Base-by-base conservation (phyloP, 345 rosid species). In the Syzygium jambos region DNA sequence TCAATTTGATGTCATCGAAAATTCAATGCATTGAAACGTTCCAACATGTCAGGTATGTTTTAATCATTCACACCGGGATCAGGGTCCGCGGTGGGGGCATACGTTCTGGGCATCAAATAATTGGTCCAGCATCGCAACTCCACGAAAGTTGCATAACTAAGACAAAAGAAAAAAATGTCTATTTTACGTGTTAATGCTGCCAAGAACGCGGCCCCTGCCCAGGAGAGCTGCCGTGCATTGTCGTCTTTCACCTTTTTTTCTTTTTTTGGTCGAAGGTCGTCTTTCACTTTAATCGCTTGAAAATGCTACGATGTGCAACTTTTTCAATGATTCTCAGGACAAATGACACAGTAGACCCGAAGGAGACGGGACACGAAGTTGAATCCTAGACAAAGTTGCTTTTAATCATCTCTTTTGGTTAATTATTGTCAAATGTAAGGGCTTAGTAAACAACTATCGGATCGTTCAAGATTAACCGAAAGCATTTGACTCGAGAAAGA, bases 281-380 rank as follows among this genome's bases (percentile, higher is more conserved):
- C 25, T 34, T 73, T 38, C 80, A 4, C 80, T 73, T 38, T 9
- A 38, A 19, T 38, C 4, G 13, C 25, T 9, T 25, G 38, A n/a
- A 34, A 73, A 73, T 10, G 7, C 25, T 34, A 9, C 7, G 49
- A 17, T 19, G 5, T 19, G 19, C 3, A 5, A 34, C 25, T 17
- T 73, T 34, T 73, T 19, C 7, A 1, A 34, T 5, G 9, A 5
- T 9, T 9, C 80, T 34, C 13, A 3, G 80, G 9, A 21, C 13
- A 34, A 34, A 17, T 11, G 12, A 19, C 49, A 14, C 7, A 0
- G 12, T 68, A 68, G 78, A 17, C 22, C 8, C 0, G 25, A 9
- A 34, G 49, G 43, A 21, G 43, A 34, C 0, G 0, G 23, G 49
- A 73, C 46, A 34, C 80, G 1, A 68, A 68, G 19, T 16, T 16